Conservation (phyloP, 495 filamentous ascomycete genomes). For the Apiosordaria backusii region DNA sequence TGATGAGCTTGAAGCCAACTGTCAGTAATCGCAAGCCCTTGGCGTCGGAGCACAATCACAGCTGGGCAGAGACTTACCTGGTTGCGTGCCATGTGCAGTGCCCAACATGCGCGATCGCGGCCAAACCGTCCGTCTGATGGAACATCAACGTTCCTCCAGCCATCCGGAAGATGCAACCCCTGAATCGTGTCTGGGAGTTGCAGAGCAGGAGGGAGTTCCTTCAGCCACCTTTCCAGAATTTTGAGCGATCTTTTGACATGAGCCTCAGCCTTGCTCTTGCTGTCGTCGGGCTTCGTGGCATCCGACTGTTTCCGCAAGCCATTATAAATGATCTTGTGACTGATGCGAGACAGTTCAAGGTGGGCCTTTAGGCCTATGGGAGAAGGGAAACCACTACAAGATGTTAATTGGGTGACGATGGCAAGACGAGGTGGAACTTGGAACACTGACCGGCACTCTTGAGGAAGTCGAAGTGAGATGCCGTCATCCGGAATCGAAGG, state of each 20-base stretch:
- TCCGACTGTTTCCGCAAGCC: conserved; percentile 18
- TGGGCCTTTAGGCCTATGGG: conserved; percentile 37
- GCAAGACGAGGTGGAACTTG: background rate
- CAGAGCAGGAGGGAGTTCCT: background rate
- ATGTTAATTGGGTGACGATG: conserved; percentile 22
- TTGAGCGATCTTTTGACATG: conserved; percentile 10
- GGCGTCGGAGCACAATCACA: background rate
- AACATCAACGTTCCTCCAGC: background rate
- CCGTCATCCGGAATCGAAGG: conserved; percentile 34
- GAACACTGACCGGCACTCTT: conserved; percentile 13
- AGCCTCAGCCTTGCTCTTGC: conserved; percentile 3
- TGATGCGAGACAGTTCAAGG: conserved; percentile 37
- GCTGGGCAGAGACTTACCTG: conserved; percentile 26
- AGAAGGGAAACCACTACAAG: conserved; percentile 30
- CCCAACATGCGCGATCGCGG: conserved; percentile 29
- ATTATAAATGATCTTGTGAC: conserved; percentile 37
- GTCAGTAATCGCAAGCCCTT: background rate
- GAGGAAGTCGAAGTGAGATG: conserved; percentile 33
- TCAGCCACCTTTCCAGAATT: background rate
- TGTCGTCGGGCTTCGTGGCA: conserved; percentile 21
- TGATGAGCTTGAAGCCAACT: conserved; percentile 29
- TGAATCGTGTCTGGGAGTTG: background rate
- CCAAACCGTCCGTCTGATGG: conserved; percentile 6
- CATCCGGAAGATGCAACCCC: background rate
- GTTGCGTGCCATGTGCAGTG: conserved; percentile 44